These are phyloP conservation scores for Trichodelitschia bisporula DNA, from an alignment of 495 filamentous ascomycete species.

Conservation along the genomic window DNA sequence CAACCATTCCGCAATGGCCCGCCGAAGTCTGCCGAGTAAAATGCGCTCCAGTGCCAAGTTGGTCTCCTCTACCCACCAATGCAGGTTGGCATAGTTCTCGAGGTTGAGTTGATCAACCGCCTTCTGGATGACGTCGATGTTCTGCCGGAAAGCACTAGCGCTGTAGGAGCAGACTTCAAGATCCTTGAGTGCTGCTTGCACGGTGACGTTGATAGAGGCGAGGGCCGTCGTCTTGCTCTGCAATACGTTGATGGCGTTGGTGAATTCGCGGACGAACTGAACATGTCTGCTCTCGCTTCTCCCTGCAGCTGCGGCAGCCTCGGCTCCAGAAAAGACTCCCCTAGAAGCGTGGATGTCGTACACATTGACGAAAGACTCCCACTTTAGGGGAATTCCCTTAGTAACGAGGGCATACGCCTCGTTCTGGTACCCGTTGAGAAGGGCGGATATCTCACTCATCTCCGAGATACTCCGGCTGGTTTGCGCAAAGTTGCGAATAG, in stretches of 20 bases:
- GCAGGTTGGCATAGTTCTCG: slow-evolving; percentile 81
- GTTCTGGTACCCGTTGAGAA: slow-evolving; percentile 76
- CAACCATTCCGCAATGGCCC: slow-evolving; percentile 67
- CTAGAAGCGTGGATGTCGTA: slow-evolving; percentile 86
- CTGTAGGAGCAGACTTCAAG: slow-evolving; percentile 73
- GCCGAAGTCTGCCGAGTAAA: slow-evolving; percentile 49
- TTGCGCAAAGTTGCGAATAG: slow-evolving; percentile 69
- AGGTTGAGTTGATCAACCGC: slow-evolving; percentile 87
- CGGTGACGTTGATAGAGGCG: slow-evolving; percentile 50
- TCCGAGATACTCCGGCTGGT: slow-evolving; percentile 55
- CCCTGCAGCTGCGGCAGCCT: slow-evolving; percentile 13
- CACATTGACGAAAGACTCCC: slow-evolving; percentile 93
- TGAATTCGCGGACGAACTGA: slow-evolving; percentile 86
- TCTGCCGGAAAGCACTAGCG: slow-evolving; percentile 42
- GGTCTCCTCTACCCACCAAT: slow-evolving; percentile 63
- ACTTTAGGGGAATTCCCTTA: slow-evolving; percentile 72
- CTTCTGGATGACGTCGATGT: slow-evolving; percentile 63
- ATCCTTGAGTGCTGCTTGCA: slow-evolving; percentile 59
- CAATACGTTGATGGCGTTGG: slow-evolving; percentile 53
- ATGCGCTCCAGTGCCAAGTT: slow-evolving; percentile 62
- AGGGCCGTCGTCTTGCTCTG: slow-evolving; percentile 66
- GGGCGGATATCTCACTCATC: slow-evolving; percentile 63
- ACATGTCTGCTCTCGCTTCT: slow-evolving; percentile 71
- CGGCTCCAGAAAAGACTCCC: slow-evolving; percentile 25
- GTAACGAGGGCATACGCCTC: slow-evolving; percentile 56